These are phyloP conservation scores for Oleoguttula mirabilis DNA, from an alignment of 495 filamentous ascomycete species.

Conservation along the genomic window DNA sequence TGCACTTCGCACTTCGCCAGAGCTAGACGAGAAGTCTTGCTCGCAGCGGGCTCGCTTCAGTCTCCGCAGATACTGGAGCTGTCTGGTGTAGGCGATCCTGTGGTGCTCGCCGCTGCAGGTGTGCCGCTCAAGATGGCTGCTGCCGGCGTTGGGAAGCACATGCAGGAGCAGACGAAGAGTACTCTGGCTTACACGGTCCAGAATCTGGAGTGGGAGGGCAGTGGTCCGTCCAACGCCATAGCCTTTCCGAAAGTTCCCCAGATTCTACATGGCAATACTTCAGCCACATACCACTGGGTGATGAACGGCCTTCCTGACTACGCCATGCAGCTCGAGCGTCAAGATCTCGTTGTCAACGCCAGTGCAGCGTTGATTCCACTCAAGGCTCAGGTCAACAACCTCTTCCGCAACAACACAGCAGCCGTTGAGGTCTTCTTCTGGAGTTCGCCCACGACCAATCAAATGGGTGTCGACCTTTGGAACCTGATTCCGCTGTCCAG, in stretches of 20 bases:
- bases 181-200: not conserved
- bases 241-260: constrained; percentile 3
- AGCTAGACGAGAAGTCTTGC: constrained; percentile 38
- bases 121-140: constrained; percentile 36
- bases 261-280: not conserved
- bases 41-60: constrained; percentile 41
- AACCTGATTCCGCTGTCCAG: constrained; percentile 3
- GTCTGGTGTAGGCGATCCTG: constrained; percentile 42
- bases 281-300: not conserved
- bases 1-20: constrained; percentile 6
- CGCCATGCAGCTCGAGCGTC: not conserved
- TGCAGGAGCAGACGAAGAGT: constrained; percentile 31
- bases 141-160: constrained; percentile 41
- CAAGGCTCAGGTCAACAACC: constrained; percentile 2
- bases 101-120: constrained; percentile 32
- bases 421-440: constrained; percentile 2
- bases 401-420: not conserved
- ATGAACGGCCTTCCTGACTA: not conserved
- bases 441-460: not conserved
- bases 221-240: not conserved
- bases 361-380: not conserved
- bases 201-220: not conserved
- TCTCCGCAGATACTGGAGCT: constrained; percentile 46
- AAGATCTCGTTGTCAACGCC: not conserved
- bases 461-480: constrained; percentile 1